Percentiles rank a stretch among this genome's conserved stretches.
phyloP scores from a whole-genome alignment of 306 rosid genomes.

The Arachis stenosperma region DNA sequence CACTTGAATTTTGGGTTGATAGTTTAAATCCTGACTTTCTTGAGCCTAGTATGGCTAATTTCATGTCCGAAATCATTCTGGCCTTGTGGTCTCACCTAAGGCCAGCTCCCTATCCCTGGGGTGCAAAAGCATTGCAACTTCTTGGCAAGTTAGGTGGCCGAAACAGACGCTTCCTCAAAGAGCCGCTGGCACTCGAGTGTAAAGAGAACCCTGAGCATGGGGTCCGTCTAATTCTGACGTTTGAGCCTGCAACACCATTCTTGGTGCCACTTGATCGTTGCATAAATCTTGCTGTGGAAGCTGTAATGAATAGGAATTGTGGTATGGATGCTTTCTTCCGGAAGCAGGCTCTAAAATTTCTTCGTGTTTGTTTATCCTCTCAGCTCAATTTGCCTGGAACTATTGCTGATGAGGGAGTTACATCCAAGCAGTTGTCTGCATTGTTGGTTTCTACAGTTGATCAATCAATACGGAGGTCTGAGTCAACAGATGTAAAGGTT shows the following conservation, averaged over 20 bases:
- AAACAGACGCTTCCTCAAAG: slow-evolving; percentile 95
- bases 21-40: slow-evolving; percentile 98
- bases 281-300: slow-evolving; percentile 95
- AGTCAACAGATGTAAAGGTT: slow-evolving; percentile 82
- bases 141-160: slow-evolving; percentile 99
- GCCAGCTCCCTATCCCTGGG: slow-evolving; percentile 92
- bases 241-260: slow-evolving; percentile 98
- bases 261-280: slow-evolving; percentile 98
- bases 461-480: slow-evolving; percentile 74
- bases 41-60: slow-evolving; percentile 98
- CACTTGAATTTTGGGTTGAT: slow-evolving; percentile 99
- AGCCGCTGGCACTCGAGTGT: slow-evolving; percentile 94
- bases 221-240: slow-evolving; percentile 90
- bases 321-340: slow-evolving; percentile 82
- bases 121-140: slow-evolving; percentile 96
- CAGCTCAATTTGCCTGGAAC: slow-evolving; percentile 96
- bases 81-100: slow-evolving; percentile 96
- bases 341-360: slow-evolving; percentile 87
- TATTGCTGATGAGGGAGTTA: slow-evolving; percentile 73
- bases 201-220: slow-evolving; percentile 99
- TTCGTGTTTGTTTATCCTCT: slow-evolving; percentile 88
- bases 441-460: slow-evolving; percentile 73
- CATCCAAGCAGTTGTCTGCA: slow-evolving; percentile 74
- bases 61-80: slow-evolving; percentile 89
- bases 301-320: slow-evolving; percentile 71